A percentile compares a stretch with the other conserved stretches of the same genome.
These are phyloP conservation scores for Fusarium paranaense DNA, from an alignment of 2,329 filamentous ascomycete species.

Conservation along the genomic window DNA sequence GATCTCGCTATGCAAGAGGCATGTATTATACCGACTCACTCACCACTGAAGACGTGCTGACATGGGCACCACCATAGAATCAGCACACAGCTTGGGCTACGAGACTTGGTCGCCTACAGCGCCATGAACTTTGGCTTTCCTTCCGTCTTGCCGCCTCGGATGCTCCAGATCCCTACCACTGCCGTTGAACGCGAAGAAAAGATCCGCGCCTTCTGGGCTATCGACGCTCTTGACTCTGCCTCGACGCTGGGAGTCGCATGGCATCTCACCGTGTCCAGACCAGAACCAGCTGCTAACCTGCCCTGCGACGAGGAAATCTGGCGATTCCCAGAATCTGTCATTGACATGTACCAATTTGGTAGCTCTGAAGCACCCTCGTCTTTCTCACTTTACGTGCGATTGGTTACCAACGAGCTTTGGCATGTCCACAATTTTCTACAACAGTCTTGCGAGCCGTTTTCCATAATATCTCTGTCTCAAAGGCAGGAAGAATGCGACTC, in stretches of 20 bases:
- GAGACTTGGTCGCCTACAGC: conserved; percentile 12
- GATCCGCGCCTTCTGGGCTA: conserved; percentile 19
- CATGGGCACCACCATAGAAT: not conserved
- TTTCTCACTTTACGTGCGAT: conserved; percentile 1
- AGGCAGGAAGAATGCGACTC: conserved; percentile 5
- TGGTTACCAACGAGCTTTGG: conserved; percentile 17
- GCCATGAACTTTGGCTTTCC: conserved; percentile 17
- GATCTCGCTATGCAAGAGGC: conserved; percentile 16
- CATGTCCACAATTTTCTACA: conserved; percentile 17
- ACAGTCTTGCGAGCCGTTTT: conserved; percentile 1
- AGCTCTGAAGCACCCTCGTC: conserved; percentile 6
- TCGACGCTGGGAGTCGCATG: conserved; percentile 5
- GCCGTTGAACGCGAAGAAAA: conserved; percentile 16
- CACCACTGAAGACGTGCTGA: not conserved
- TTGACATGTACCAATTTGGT: conserved; percentile 20
- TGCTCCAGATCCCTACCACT: not conserved
- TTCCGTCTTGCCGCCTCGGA: conserved; percentile 5
- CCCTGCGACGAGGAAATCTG: conserved; percentile 22
- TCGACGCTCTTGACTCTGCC: conserved; percentile 14
- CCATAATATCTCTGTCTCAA: not conserved
- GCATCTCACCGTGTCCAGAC: conserved; percentile 4
- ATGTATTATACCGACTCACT: not conserved
- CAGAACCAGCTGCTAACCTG: conserved; percentile 8
- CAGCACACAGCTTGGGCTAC: conserved; percentile 10
- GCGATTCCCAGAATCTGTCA: conserved; percentile 11